phyloP scores from a whole-genome alignment of 2,329 filamentous ascomycete species.

The Orbilia javanica region DNA sequence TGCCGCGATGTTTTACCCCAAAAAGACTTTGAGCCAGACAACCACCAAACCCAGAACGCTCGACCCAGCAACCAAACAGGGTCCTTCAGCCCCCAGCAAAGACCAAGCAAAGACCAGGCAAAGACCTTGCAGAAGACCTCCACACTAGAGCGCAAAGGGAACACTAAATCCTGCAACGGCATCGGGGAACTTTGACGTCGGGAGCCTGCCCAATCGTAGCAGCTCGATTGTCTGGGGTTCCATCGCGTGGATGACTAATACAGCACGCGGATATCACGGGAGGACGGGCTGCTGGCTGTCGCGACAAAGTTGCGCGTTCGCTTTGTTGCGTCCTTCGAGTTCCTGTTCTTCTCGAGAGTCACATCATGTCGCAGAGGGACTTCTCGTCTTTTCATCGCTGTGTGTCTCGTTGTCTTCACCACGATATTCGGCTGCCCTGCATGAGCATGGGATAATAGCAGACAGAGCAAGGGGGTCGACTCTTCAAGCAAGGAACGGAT shows the following conservation, averaged over 20 bases:
- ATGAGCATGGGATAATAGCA: conserved; percentile 31
- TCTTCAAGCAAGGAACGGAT: neutral
- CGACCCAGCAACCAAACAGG: conserved; percentile 35
- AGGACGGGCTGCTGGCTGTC: conserved; percentile 25
- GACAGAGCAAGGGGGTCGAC: neutral
- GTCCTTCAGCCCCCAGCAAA: conserved; percentile 1
- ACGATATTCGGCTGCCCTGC: conserved; percentile 15
- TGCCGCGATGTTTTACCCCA: conserved; percentile 53
- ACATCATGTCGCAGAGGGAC: neutral
- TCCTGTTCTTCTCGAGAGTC: neutral
- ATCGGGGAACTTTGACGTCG: conserved; percentile 31
- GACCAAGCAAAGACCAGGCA: no score
- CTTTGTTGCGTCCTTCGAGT: neutral
- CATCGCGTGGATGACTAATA: conserved; percentile 46
- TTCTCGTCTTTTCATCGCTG: conserved; percentile 11
- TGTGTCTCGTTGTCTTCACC: conserved; percentile 4
- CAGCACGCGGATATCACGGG: conserved; percentile 47
- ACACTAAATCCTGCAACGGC: conserved; percentile 15
- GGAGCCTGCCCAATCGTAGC: conserved; percentile 22
- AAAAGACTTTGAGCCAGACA: conserved; percentile 28
- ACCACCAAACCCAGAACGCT: conserved; percentile 19
- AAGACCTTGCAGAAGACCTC: conserved; percentile 26
- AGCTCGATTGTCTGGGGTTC: conserved; percentile 12
- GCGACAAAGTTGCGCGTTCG: conserved; percentile 19
- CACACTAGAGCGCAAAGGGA: conserved; percentile 9